phyloP scores from a whole-genome alignment of 345 rosid species.

The Populus alba region DNA sequence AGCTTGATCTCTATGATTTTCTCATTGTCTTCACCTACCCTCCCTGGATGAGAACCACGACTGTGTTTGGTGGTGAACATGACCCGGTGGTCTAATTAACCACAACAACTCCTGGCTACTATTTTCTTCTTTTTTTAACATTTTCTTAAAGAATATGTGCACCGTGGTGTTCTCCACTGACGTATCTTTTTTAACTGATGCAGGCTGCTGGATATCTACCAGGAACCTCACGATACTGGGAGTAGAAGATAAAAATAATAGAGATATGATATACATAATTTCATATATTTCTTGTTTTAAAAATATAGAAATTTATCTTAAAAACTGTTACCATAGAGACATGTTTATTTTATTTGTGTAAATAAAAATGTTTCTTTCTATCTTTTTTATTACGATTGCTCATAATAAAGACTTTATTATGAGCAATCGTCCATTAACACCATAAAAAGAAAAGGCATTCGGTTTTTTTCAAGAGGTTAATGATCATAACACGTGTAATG shows the following conservation, averaged over 20 bases:
- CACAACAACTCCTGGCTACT: slow-evolving; percentile 10
- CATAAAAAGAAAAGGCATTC: too few relatives aligned
- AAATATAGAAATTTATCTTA: too few relatives aligned
- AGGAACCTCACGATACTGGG: neutral
- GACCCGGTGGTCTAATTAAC: slow-evolving; percentile 5
- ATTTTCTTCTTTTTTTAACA: neutral
- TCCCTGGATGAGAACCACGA: neutral
- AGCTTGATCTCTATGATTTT: neutral
- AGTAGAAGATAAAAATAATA: neutral
- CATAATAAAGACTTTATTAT: too few relatives aligned
- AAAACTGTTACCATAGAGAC: too few relatives aligned
- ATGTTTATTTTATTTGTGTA: too few relatives aligned
- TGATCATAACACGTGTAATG: too few relatives aligned
- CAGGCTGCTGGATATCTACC: neutral
- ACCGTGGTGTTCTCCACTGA: neutral
- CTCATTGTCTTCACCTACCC: slow-evolving; percentile 31
- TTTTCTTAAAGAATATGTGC: neutral
- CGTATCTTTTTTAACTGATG: neutral
- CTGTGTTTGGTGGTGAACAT: slow-evolving; percentile 28
- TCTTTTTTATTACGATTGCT: too few relatives aligned
- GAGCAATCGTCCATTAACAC: too few relatives aligned
- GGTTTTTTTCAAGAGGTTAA: too few relatives aligned
- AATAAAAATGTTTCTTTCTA: too few relatives aligned
- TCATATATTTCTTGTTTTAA: too few relatives aligned
- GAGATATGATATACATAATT: too few relatives aligned